Evolutionary conservation across 345 rosid genomes (phyloP), one percentile per base, ranked within the genome.

Genomic region (Brassica rapa): DNA sequence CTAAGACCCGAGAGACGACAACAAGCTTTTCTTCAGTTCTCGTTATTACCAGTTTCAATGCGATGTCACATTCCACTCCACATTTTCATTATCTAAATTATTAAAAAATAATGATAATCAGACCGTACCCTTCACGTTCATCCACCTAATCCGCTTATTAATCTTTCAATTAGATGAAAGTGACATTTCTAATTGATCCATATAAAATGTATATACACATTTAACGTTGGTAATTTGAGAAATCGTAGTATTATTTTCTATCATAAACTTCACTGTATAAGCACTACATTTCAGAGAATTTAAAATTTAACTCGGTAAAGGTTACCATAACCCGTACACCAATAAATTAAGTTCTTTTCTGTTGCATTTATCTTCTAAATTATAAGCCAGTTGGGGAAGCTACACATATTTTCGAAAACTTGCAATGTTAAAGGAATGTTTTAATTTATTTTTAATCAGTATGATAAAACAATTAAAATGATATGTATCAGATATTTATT

Each of bases 1-100:
- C 79, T 80, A 29, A 70, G 83, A 69, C 62, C 74, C 74, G 67
- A 61, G 62, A 70, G 71, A 68, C 9, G 46, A 39, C 9, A 39
- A 39, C 12, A 9, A 39, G 2, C 12, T 39, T 39, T 9, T 39
- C 63, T 80, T 61, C 46, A 73, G 24, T 61, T 74, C 71, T 80
- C 61, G 70, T 61, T 60, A 68, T 46, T 74, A 74, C 53, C 83
- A 61, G 66, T 39, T 68, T 80, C 66, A 80, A 79, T 65, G 66
- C 66, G 53, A 68, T 53, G 78, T 73, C 71, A 80, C 76, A 69
- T 74, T 74, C 83, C 79, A 80, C 68, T 79, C 66, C 12, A 79
- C 78, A 73, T 6, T 27, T 51, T 12, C 8, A 3, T 57, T 43
- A 46, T 35, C 5, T 59, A 3, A 24, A 33, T 25, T 16, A 15